Evolutionary conservation across 2,329 filamentous ascomycete species (phyloP), one percentile per base, ranked within the genome.

Genomic region (Zasmidium cellare): DNA sequence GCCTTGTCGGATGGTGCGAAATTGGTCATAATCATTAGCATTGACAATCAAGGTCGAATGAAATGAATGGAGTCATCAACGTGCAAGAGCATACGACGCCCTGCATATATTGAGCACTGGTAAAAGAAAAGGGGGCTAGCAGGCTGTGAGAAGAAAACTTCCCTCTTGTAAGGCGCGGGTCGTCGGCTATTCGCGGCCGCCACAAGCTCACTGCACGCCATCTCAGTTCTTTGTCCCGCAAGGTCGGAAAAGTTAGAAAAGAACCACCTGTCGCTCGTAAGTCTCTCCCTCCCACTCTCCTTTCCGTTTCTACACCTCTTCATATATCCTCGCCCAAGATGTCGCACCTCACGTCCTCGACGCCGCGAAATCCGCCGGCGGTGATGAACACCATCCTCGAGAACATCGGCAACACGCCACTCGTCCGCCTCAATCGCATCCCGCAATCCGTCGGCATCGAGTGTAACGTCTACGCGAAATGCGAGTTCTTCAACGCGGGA

Each of bases 391-490:
- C 86, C 56, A 89, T 92, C 64, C 89, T 87, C 47, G 87, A 96
- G 76, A 86, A 97, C 66, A 97, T 99, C 69, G 93, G 92, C 71
- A 93, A 96, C 76, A 96, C 93, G 44, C 94, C 94, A n/a, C 86
- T 99, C 54, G 91, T 99, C 45, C 89, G 90, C 51, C 82, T 99
- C 63, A 97, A 97, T 80, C 92, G 89, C 79, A 87, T 99, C 62
- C 94, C 94, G 2, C 88, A 94, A 73, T 93, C 90, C 53, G 82
- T 96, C 19, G 93, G 93, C 53, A 90, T 99, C 70, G 87, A 94
- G 74, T 90, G 90, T 54, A 66, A 69, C n/a, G 64, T 74, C 56
- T 75, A 74, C 59, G 72, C 70, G 41, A 74, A 74, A 64, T 72
- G 72, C 66, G 72, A 75, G 61, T 74, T 72, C 66, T 74, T 75